Percentiles rank a stretch among this genome's conserved stretches.
These are phyloP conservation scores for Ogataea henricii DNA, from an alignment of 805 yeast genomes.

Conservation along the genomic window DNA sequence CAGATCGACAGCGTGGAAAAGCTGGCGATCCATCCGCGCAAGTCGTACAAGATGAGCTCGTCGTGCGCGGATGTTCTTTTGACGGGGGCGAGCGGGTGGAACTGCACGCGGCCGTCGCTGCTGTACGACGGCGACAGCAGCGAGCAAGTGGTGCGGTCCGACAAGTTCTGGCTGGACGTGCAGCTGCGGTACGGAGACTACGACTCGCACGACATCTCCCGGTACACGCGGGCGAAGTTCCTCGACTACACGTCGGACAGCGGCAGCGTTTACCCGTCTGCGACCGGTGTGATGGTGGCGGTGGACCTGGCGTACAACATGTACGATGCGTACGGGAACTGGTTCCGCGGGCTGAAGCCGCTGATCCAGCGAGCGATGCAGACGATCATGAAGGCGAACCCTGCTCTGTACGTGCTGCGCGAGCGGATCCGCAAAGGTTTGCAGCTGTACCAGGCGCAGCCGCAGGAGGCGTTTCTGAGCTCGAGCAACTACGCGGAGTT, in stretches of 20 bases:
- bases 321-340: constrained; percentile 95
- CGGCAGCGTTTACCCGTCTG: constrained; percentile 83
- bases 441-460: constrained; percentile 90
- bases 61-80: constrained; percentile 90
- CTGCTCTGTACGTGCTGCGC: constrained; percentile 85
- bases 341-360: constrained; percentile 95
- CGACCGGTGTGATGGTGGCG: constrained; percentile 89
- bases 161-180: constrained; percentile 91
- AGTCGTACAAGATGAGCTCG: constrained; percentile 95
- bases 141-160: constrained; percentile 56
- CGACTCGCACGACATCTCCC: constrained; percentile 94
- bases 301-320: constrained; percentile 93
- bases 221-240: constrained; percentile 90
- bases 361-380: constrained; percentile 88
- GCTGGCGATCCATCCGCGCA: constrained; percentile 93
- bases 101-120: constrained; percentile 77
- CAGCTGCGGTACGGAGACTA: constrained; percentile 96
- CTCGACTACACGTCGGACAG: constrained; percentile 91
- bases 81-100: constrained; percentile 78
- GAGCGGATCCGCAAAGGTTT: constrained; percentile 94
- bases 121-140: constrained; percentile 70
- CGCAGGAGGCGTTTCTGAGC: constrained; percentile 87
- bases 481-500: constrained; percentile 89
- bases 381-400: constrained; percentile 92
- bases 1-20: constrained; percentile 86